phyloP scores from a whole-genome alignment of 2,329 filamentous ascomycete species.

The Dactylellina cionopaga region DNA sequence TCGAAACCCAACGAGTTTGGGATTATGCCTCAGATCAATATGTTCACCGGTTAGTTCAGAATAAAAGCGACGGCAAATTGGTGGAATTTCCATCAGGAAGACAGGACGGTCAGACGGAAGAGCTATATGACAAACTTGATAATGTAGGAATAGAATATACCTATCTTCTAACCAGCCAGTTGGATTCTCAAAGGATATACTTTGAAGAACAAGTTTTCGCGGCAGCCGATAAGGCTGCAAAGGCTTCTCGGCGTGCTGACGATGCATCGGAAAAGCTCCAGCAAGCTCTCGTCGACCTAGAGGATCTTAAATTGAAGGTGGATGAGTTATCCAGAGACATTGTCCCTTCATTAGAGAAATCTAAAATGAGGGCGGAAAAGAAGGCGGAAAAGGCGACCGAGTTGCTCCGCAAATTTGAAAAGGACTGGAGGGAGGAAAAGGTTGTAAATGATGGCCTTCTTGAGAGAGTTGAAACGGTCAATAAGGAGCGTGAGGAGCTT shows the following conservation, averaged over 20 bases:
- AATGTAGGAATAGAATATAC: conserved; percentile 94
- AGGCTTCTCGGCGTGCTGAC: conserved; percentile 35
- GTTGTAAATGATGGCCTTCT: conserved; percentile 82
- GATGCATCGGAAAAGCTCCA: conserved; percentile 66
- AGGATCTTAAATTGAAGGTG: conserved; percentile 67
- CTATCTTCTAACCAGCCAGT: conserved; percentile 88
- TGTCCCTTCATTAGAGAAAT: conserved; percentile 76
- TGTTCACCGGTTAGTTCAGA: conserved; percentile 93
- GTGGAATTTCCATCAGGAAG: conserved; percentile 76
- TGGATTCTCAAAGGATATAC: conserved; percentile 91
- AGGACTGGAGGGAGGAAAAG: conserved; percentile 86
- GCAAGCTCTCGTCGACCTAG: conserved; percentile 66
- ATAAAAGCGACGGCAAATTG: conserved; percentile 90
- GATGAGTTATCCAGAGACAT: conserved; percentile 66
- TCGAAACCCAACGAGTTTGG: conserved; percentile 95
- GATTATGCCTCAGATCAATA: conserved; percentile 96
- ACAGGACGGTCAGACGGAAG: conserved; percentile 54
- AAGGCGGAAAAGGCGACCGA: conserved; percentile 77
- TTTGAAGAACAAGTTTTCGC: conserved; percentile 93
- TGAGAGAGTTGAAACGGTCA: conserved; percentile 78
- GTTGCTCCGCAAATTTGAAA: conserved; percentile 78
- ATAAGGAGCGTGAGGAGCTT: conserved; percentile 68
- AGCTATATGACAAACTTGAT: conserved; percentile 70
- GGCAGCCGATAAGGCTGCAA: conserved; percentile 79
- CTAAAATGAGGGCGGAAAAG: conserved; percentile 73